A percentile compares a stretch with the other conserved stretches of the same genome.
Evolutionary conservation across 2,329 filamentous ascomycete species (phyloP).

Genomic region (Verticillium zaregamsianum): DNA sequence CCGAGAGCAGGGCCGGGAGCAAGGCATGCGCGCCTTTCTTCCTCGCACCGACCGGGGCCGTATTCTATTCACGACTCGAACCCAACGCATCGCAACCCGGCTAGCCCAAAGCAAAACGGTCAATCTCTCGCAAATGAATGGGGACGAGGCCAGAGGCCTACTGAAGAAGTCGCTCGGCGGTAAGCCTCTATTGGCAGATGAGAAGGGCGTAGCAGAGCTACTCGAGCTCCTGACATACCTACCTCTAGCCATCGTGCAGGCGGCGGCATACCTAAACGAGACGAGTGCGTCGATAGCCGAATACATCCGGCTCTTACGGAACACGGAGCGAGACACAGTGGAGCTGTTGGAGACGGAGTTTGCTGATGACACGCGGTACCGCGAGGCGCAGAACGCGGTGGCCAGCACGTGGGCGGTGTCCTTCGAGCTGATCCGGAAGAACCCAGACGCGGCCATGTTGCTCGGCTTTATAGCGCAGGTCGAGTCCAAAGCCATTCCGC

Average conservation of each 20-base stretch:
- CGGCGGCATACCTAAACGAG: conserved; percentile 16
- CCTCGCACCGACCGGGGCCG: not conserved
- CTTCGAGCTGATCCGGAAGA: conserved; percentile 9
- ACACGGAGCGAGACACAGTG: conserved; percentile 9
- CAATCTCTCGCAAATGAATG: too few relatives aligned
- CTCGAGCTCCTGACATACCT: conserved; percentile 19
- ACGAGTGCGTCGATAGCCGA: conserved; percentile 6
- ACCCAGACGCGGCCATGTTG: conserved; percentile 12
- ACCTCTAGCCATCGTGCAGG: conserved; percentile 19
- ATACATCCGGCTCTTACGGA: conserved; percentile 10
- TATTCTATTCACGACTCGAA: not conserved
- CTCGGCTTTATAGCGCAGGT: conserved; percentile 8
- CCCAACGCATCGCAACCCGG: not conserved
- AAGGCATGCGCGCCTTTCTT: not conserved
- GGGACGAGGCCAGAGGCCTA: too few relatives aligned
- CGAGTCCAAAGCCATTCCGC: not conserved
- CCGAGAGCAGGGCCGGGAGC: not conserved
- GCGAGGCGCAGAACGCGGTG: conserved; percentile 11
- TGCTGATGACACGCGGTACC: conserved; percentile 7
- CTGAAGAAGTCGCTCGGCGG: too few relatives aligned
- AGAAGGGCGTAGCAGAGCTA: conserved; percentile 11
- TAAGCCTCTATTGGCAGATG: conserved; percentile 5
- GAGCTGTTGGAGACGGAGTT: conserved; percentile 9
- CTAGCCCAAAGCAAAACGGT: not conserved
- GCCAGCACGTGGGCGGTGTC: conserved; percentile 16